Evolutionary conservation across 1,139 yeast genomes (phyloP).

Genomic region (Chernovozyma aurita): DNA sequence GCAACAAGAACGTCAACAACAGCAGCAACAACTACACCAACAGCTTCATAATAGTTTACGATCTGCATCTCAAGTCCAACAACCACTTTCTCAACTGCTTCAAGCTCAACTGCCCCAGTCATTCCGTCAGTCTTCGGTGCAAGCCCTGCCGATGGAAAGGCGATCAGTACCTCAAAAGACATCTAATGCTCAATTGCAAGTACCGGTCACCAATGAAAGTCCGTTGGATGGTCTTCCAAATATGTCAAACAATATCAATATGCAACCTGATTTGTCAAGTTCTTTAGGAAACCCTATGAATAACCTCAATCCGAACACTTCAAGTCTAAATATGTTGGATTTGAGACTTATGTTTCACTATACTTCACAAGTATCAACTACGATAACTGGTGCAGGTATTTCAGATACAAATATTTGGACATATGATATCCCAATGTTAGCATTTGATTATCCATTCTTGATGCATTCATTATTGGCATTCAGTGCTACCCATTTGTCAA

Average conservation of each 20-base stretch:
- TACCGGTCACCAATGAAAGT: background rate
- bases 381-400: constrained; percentile 88
- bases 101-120: background rate
- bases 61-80: background rate
- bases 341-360: constrained; percentile 82
- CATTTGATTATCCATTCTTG: constrained; percentile 81
- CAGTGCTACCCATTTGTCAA: constrained; percentile 83
- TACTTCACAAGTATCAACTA: constrained; percentile 76
- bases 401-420: constrained; percentile 87
- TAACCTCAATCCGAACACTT: constrained; percentile 11
- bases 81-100: background rate
- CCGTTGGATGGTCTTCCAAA: background rate
- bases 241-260: background rate
- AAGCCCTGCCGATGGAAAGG: constrained; percentile 1
- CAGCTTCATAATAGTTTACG: background rate
- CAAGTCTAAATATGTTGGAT: constrained; percentile 65
- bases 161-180: background rate
- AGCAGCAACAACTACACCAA: constrained; percentile 15
- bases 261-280: constrained; percentile 8
- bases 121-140: constrained; percentile 2
- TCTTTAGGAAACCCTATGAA: constrained; percentile 10
- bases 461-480: constrained; percentile 91
- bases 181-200: background rate
- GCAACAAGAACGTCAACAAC: constrained; percentile 15
- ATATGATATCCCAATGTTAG: constrained; percentile 79